Evolutionary conservation across 1,139 yeast species (phyloP).

Genomic region (Yamadazyma dendronema): DNA sequence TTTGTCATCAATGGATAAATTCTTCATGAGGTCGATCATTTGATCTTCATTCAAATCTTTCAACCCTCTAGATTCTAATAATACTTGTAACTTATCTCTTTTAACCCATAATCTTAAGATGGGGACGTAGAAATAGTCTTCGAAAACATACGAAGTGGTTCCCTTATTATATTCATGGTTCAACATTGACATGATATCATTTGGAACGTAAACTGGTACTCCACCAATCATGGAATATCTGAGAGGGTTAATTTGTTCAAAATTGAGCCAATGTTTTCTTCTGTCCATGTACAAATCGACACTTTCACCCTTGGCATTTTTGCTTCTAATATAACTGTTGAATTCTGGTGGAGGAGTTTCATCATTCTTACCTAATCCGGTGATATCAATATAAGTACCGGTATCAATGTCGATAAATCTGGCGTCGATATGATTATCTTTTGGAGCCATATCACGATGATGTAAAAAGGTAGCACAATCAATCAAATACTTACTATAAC

Average conservation of each 20-base stretch:
- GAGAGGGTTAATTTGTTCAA: conserved; percentile 31
- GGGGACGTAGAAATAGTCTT: conserved; percentile 33
- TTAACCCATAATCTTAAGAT: conserved; percentile 31
- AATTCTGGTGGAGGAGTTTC: conserved; percentile 29
- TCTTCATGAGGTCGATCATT: conserved; percentile 17
- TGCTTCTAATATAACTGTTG: conserved; percentile 20
- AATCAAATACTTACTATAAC: conserved; percentile 32
- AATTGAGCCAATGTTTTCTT: conserved; percentile 35
- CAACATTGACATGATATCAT: conserved; percentile 32
- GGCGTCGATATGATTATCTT: conserved; percentile 37
- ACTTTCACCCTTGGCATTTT: conserved; percentile 20
- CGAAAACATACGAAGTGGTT: conserved; percentile 17
- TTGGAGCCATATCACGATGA: conserved; percentile 29
- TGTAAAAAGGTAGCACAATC: conserved; percentile 34
- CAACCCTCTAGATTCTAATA: conserved; percentile 16
- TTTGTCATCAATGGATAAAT: conserved; percentile 25
- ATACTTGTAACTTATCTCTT: conserved; percentile 18
- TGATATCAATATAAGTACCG: conserved; percentile 39
- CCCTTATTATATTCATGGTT: conserved; percentile 32
- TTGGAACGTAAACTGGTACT: conserved; percentile 37
- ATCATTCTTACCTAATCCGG: conserved; percentile 34
- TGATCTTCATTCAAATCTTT: conserved; percentile 12
- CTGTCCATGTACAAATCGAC: conserved; percentile 36
- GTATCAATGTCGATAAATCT: conserved; percentile 38
- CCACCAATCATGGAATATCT: conserved; percentile 34